Evolutionary conservation across 75 land plant genomes (phyloP).

Genomic region (Sequoiadendron giganteum): DNA sequence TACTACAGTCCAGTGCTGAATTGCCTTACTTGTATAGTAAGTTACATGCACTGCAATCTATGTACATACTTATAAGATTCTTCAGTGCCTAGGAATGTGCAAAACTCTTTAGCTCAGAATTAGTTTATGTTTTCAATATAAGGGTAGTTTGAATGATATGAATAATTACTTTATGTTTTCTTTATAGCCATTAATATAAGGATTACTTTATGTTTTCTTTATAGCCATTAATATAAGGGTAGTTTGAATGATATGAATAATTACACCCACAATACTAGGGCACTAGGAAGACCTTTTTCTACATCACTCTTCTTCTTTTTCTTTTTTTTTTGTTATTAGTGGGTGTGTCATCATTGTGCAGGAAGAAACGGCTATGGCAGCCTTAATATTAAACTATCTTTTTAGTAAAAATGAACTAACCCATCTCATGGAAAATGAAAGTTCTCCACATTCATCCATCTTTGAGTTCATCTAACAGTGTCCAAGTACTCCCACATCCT

Average conservation of each 20-base stretch:
- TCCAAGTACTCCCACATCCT: no score
- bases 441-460: not conserved
- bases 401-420: not conserved
- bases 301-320: not conserved
- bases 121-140: no score
- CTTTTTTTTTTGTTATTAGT: slow-evolving; percentile 1
- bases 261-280: slow-evolving; percentile 8
- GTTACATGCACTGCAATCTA: not conserved
- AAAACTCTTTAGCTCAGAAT: not conserved
- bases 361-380: not conserved
- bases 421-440: not conserved
- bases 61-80: not conserved
- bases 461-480: not conserved
- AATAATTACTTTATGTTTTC: no score
- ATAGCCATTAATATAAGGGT: not conserved
- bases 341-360: not conserved
- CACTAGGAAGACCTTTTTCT: not conserved
- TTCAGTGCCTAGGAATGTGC: not conserved
- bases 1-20: not conserved
- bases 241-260: slow-evolving; percentile 6
- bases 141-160: no score
- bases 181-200: no score
- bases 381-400: not conserved
- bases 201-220: not conserved
- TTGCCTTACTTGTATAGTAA: not conserved